phyloP scores from a whole-genome alignment of 805 yeast species.

The Saturnispora silvae region DNA sequence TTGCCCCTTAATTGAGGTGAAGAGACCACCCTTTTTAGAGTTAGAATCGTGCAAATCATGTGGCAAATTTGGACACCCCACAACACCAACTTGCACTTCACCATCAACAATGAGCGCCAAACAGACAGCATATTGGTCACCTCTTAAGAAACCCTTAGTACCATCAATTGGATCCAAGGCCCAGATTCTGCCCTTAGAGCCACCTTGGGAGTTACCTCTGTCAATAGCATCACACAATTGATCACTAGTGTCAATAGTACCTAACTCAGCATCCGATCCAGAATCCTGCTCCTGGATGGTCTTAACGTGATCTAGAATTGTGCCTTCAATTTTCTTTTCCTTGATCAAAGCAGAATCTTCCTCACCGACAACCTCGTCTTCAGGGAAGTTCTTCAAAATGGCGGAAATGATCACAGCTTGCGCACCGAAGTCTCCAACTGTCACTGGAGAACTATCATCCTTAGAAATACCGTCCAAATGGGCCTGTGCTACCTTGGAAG shows the following conservation, averaged over 20 bases:
- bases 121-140: conserved; percentile 96
- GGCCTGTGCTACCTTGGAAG: conserved; percentile 50
- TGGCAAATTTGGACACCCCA: conserved; percentile 91
- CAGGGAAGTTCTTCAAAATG: conserved; percentile 66
- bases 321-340: conserved; percentile 38
- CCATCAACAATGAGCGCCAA: conserved; percentile 83
- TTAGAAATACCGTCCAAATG: conserved; percentile 56
- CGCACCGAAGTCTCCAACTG: conserved; percentile 92
- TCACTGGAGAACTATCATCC: conserved; percentile 87
- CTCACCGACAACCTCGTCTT: conserved; percentile 86
- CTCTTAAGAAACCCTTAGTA: conserved; percentile 90
- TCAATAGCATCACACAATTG: conserved; percentile 61
- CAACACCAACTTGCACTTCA: conserved; percentile 75
- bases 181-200: conserved; percentile 79
- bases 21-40: conserved; percentile 57
- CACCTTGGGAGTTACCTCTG: conserved; percentile 72
- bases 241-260: conserved; percentile 32
- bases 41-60: conserved; percentile 30
- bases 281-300: conserved; percentile 40
- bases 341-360: conserved; percentile 70
- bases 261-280: conserved; percentile 25
- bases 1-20: conserved; percentile 53
- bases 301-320: conserved; percentile 51
- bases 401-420: conserved; percentile 90
- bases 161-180: conserved; percentile 98